phyloP scores from a whole-genome alignment of 352 stramenopile species.

The Aphanomyces euteiches region DNA sequence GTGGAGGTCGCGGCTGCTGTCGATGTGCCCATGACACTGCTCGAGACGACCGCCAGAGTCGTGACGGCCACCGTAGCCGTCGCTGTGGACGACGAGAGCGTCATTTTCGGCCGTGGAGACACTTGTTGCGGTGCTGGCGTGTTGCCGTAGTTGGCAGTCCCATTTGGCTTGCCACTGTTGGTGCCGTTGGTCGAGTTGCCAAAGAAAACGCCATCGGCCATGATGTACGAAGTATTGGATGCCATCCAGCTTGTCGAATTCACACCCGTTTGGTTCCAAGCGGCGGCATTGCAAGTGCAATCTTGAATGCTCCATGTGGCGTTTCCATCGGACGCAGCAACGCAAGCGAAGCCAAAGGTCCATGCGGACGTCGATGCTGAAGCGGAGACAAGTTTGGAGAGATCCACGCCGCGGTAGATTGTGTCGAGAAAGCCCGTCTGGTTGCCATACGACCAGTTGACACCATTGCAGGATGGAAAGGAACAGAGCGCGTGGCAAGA shows the following conservation, averaged over 20 bases:
- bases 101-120: too few relatives aligned
- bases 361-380: slow-evolving; percentile 34
- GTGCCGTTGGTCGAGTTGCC: slow-evolving; percentile 20
- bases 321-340: slow-evolving; percentile 31
- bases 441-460: slow-evolving; percentile 64
- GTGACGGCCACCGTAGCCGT: background rate
- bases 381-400: too few relatives aligned
- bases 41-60: background rate
- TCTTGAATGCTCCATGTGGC: slow-evolving; percentile 45
- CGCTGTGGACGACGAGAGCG: slow-evolving; percentile 1
- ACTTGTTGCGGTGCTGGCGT: too few relatives aligned
- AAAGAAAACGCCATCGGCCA: background rate
- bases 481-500: slow-evolving; percentile 53
- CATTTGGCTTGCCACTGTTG: background rate
- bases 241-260: too few relatives aligned
- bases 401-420: slow-evolving; percentile 39
- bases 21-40: background rate
- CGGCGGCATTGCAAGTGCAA: background rate
- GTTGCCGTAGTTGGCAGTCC: background rate
- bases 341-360: slow-evolving; percentile 57
- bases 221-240: slow-evolving; percentile 4
- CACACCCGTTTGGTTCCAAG: background rate
- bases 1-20: background rate
- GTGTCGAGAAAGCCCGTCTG: slow-evolving; percentile 54
- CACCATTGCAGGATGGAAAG: slow-evolving; percentile 65